Percentiles rank a stretch among this genome's conserved stretches.
These are phyloP conservation scores for Atractiella rhizophila DNA, from an alignment of 768 basidiomycete species.

Conservation along the genomic window DNA sequence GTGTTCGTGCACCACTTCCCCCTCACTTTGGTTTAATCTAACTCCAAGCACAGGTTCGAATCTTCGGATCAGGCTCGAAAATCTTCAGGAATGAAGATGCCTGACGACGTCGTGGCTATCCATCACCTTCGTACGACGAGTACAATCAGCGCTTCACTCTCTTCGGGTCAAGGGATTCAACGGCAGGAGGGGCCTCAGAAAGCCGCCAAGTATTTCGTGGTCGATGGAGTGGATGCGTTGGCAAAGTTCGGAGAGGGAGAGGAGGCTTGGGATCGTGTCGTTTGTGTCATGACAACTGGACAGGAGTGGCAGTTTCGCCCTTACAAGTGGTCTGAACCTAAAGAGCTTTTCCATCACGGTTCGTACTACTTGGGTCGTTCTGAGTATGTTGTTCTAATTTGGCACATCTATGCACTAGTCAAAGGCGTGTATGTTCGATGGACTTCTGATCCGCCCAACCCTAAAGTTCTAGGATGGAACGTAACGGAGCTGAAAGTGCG, in stretches of 20 bases:
- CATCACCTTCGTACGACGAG: constrained; percentile 42
- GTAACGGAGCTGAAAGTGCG: constrained; percentile 72
- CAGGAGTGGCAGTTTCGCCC: constrained; percentile 94
- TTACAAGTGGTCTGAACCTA: constrained; percentile 91
- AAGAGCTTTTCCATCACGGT: constrained; percentile 82
- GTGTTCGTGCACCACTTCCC: constrained; percentile 29
- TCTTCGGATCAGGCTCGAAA: constrained; percentile 19
- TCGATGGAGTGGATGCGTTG: constrained; percentile 78
- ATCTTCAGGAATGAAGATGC: constrained; percentile 32
- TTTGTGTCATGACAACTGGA: constrained; percentile 93
- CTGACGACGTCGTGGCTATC: constrained; percentile 67
- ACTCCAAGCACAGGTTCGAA: background rate
- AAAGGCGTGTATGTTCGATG: constrained; percentile 90
- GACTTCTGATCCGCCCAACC: constrained; percentile 70
- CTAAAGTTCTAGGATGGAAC: constrained; percentile 85
- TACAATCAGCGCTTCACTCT: constrained; percentile 27
- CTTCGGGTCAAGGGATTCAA: background rate
- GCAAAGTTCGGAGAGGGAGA: constrained; percentile 50
- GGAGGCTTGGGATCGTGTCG: constrained; percentile 83
- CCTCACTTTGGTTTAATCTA: background rate
- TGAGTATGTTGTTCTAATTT: background rate
- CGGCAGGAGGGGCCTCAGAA: constrained; percentile 10
- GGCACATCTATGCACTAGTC: constrained; percentile 28
- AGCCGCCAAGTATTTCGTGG: constrained; percentile 42
- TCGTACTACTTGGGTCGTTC: constrained; percentile 6